These are phyloP conservation scores for Verticillium zaregamsianum DNA, from an alignment of 2,329 filamentous ascomycete species.

Conservation along the genomic window DNA sequence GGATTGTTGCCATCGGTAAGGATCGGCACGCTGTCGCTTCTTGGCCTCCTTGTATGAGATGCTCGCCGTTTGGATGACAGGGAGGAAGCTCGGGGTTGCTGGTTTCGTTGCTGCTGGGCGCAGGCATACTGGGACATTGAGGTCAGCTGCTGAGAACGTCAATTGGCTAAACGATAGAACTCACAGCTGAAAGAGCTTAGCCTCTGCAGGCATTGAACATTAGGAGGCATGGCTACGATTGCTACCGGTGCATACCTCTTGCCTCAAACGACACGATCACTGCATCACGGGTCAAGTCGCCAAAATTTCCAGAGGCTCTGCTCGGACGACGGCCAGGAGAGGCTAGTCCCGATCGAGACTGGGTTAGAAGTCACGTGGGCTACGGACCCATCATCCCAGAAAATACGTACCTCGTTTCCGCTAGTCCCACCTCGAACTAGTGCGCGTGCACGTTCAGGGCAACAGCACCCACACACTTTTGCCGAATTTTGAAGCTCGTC, in stretches of 20 bases:
- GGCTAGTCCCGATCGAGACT: conserved; percentile 10
- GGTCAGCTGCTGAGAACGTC: conserved; percentile 4
- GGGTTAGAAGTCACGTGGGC: conserved; percentile 26
- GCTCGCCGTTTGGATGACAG: conserved; percentile 61
- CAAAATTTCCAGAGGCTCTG: conserved; percentile 10
- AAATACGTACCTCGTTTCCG: background rate
- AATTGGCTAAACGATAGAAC: conserved; percentile 16
- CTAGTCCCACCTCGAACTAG: conserved; percentile 23
- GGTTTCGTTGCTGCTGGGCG: conserved; percentile 44
- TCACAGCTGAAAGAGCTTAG: conserved; percentile 58
- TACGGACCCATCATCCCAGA: background rate
- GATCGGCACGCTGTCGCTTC: conserved; percentile 67
- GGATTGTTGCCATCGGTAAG: conserved; percentile 76
- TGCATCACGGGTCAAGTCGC: conserved; percentile 6
- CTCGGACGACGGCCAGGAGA: background rate
- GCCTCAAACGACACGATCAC: conserved; percentile 7
- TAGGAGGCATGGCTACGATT: conserved; percentile 57
- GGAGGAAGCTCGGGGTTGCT: conserved; percentile 46
- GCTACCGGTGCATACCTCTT: conserved; percentile 10
- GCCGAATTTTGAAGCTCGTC: conserved; percentile 4
- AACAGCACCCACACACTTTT: conserved; percentile 7
- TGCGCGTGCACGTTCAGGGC: conserved; percentile 10
- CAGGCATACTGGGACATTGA: conserved; percentile 49
- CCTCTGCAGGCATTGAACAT: conserved; percentile 57
- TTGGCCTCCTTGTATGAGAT: conserved; percentile 60